Conservation (phyloP, 768 basidiomycete species). For the Rubroboletus satanas region DNA sequence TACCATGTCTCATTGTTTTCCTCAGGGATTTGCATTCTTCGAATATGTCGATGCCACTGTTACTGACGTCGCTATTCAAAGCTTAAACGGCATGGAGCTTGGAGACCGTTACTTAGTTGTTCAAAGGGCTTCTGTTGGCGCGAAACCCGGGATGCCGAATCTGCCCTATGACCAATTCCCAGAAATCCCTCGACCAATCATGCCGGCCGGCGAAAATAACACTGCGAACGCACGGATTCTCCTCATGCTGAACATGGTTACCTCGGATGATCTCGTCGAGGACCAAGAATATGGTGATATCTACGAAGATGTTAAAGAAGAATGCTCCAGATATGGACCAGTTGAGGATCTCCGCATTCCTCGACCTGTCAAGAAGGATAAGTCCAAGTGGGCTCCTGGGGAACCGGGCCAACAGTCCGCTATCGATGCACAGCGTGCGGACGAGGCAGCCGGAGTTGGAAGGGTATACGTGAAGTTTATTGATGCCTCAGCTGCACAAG, state of each 20-base stretch:
- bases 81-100: constrained; percentile 95
- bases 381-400: constrained; percentile 67
- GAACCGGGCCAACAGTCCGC: constrained; percentile 57
- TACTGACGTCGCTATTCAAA: constrained; percentile 94
- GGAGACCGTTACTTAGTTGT: constrained; percentile 95
- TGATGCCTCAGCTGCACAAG: constrained; percentile 55
- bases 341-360: constrained; percentile 89
- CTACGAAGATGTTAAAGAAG: constrained; percentile 90
- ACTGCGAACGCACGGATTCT: constrained; percentile 72
- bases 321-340: constrained; percentile 74
- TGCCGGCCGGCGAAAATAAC: constrained; percentile 74
- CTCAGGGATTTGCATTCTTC: constrained; percentile 96
- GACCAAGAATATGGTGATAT: constrained; percentile 94
- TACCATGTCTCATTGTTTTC: background rate
- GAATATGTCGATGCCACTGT: constrained; percentile 89
- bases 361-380: constrained; percentile 83
- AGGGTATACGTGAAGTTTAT: constrained; percentile 91
- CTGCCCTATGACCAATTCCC: constrained; percentile 78
- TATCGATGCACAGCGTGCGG: constrained; percentile 64
- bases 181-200: constrained; percentile 81
- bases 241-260: constrained; percentile 99
- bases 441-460: constrained; percentile 91
- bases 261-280: constrained; percentile 82
- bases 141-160: constrained; percentile 65
- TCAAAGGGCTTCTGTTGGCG: constrained; percentile 93